Evolutionary conservation across 208 protist species (phyloP), one percentile per base, ranked within the genome.

Genomic region (Leishmania martiniquensis): DNA sequence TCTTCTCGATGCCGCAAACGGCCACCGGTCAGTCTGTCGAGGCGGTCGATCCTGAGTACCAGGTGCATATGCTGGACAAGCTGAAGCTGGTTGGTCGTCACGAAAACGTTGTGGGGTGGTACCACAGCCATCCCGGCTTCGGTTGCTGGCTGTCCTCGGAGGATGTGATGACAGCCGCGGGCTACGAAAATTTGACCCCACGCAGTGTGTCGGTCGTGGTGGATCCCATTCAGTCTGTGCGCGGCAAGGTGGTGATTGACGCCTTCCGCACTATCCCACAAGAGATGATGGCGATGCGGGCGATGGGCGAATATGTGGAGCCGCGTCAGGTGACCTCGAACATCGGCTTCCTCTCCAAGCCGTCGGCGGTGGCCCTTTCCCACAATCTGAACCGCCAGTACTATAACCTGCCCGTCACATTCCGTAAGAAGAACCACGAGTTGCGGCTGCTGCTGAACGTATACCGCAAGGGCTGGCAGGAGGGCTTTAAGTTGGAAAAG

Each of bases 61-160:
- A 99, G 90, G 98, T 98, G 20, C 98, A 99, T 86, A 99, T 99
- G 99, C 91, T 99, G 17, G 99, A 99, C 71, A 99, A 99, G 93
- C 91, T 99, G 66, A 99, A 99, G 86, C 98, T 99, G 68, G 99
- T 99, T 15, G 99, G 98, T 9, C 94, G 98, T 55, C 93, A 97
- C 57, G 99, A 99, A 85, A 99, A 99, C 79, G 99, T 99, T 55
- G 99, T 99, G 37, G 99, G 99, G 17, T 99, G 99, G 99, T 99
- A 99, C 91, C 99, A 99, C 85, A 99, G 97, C 73, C 99, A 99
- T 86, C 99, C 99, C 25, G 99, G 99, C 44, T 99, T 99, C 87
- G 99, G 99, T 32, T 99, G 99, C 93, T 99, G 99, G 99, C 97
- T 99, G 12, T 99, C 99, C 42, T 96, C 97, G 59, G 99, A 99